Evolutionary conservation across 768 basidiomycete species (phyloP).

Genomic region (Saitozyma sp.): DNA sequence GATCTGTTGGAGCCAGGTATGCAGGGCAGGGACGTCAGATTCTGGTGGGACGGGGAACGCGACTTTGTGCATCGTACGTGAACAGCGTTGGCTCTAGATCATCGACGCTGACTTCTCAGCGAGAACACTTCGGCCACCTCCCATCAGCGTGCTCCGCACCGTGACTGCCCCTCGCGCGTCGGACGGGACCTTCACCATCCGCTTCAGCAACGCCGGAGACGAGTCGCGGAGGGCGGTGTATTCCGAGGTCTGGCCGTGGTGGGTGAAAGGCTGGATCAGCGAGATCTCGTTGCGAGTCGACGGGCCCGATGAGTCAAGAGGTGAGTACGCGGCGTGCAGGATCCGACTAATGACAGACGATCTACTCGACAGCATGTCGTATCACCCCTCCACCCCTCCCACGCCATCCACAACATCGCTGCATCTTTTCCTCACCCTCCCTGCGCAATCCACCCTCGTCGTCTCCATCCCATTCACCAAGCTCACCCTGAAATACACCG

Average conservation of each 20-base stretch:
- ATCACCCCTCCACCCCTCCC: constrained; percentile 68
- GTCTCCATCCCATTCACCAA: constrained; percentile 75
- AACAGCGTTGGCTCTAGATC: not conserved
- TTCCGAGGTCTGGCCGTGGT: constrained; percentile 91
- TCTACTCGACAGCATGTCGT: constrained; percentile 66
- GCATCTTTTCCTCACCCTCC: constrained; percentile 69
- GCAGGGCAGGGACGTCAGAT: constrained; percentile 31
- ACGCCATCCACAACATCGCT: constrained; percentile 69
- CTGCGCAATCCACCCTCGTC: constrained; percentile 64
- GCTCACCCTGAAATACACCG: constrained; percentile 86
- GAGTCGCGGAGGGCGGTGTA: constrained; percentile 62
- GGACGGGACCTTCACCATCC: constrained; percentile 68
- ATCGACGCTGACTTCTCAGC: constrained; percentile 25
- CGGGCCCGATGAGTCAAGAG: constrained; percentile 47
- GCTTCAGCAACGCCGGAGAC: constrained; percentile 64
- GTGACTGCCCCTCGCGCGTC: constrained; percentile 75
- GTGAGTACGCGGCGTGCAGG: constrained; percentile 1
- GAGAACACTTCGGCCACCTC: constrained; percentile 55
- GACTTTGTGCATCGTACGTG: constrained; percentile 39
- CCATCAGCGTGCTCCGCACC: constrained; percentile 67
- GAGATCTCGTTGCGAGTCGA: constrained; percentile 64
- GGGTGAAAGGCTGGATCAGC: constrained; percentile 82
- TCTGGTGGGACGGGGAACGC: constrained; percentile 39
- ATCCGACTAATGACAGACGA: constrained; percentile 57
- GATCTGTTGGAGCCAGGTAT: constrained; percentile 24